Evolutionary conservation across 108 stramenopile species (phyloP), one percentile per base, ranked within the genome.

Genomic region (Hondaea fermentalgiana): DNA sequence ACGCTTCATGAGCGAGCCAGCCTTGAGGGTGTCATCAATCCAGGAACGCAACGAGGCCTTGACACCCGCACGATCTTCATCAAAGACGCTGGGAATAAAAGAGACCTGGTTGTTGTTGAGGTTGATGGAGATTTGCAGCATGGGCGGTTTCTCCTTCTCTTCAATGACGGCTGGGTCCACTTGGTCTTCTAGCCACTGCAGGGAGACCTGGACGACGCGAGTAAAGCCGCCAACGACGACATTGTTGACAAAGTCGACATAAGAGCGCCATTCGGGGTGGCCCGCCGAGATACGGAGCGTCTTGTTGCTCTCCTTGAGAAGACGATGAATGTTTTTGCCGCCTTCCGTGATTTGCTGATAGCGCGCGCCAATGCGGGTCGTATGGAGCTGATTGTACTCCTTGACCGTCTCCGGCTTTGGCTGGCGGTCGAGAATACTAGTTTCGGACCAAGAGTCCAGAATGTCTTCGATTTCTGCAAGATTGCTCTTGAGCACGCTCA

Each of bases 201-300:
- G 92, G 12, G 96, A 97, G 43, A 91, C 87, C 64, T 89, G 87
- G 49, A 96, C 91, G 25, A 95, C 90, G 21, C 91, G 72, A 0
- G 96, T 91, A 12, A 97, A 93, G 60, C 96, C 96, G 43, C 94
- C 88, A 10, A 97, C 94, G 58, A 97, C 95, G 28, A 96, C 87
- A 87, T 88, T 95, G 90, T 96, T 96, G 72, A 97, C 94, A 64
- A 96, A 97, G 83, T 96, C 94, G 58, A 96, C 88, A 88, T 97
- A 97, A 59, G 93, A 92, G 58, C 90, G 93, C 96, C 96, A 97
- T 88, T 96, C 95, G 72, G 93, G 88, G 51, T 95, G 95, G 6
- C 94, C 91, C 60, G 94, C 95, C 55, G 92, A 93, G 47, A 93
- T 91, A 35, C 94, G 89, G 47, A 97, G 91, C 35, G 93, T 90